Evolutionary conservation across 2,329 filamentous ascomycete genomes (phyloP), one percentile per base, ranked within the genome.

Genomic region (Pseudogymnoascus sp.): DNA sequence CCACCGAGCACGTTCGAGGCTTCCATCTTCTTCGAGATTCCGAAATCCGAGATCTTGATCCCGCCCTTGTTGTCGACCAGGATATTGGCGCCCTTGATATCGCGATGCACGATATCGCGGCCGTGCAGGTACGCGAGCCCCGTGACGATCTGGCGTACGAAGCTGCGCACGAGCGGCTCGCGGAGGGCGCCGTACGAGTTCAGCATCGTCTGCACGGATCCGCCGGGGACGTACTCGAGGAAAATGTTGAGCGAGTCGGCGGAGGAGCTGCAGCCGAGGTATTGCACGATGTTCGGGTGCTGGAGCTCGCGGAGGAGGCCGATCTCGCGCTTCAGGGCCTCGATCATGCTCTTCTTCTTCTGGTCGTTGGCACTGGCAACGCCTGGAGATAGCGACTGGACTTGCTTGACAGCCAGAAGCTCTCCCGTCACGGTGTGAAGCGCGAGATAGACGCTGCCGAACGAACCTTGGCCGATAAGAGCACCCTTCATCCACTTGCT

Each of bases 401-500:
- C 94, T 76, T 99, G 94, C 79, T 99, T 99, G 65, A 99, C 94
- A 21, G 94, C 94, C 80, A 99, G 91, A 47, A 99, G 88, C 77
- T 97, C 94, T 72, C 93, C 94, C 16, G 94, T 99, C 62, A 99
- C 89, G 60, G 94, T 91, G 74, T 99, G 94, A 33, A 99, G 82
- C 25, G 94, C 94, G 59, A 99, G 83, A 76, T 95, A 99, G 62
- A 99, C 94, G 69, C 88, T 92, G 71, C 94, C 94, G 72, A 99
- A 99, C 4, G 92, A 97, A 66, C 94, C 94, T 76, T 97, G 92
- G 33, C 94, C 94, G 68, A 99, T 99, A 66, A 97, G 81, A 33
- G 93, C 92, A 72, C 94, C 94, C 79, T 97, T 97, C 92, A 99
- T 97, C 90, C 95, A 99, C 75, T 96, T 96, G 78, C 93, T 90